Evolutionary conservation across 257 asterid genomes (phyloP), one percentile per base, ranked within the genome.

Genomic region (Verbena officinalis): DNA sequence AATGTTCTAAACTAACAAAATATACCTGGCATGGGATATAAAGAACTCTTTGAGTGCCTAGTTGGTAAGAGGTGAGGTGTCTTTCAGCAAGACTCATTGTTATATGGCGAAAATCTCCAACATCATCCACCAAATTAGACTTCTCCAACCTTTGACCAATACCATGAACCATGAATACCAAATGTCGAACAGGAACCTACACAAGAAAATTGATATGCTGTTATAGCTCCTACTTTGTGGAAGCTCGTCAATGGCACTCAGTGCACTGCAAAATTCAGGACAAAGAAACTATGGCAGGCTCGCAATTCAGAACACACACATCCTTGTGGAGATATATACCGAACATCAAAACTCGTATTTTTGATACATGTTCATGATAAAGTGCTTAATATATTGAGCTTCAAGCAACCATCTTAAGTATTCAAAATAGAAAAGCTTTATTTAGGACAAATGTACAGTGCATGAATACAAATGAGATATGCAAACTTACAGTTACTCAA

Each of bases 101-200:
- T 46, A 87, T 55, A n/a, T 80, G 92, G 75, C 96, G 96, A 72
- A 87, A 90, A 71, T 70, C 74, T 66, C 83, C 87, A 74, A 93
- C 99, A 77, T 93, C 99, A 76, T 93, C 99, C 61, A 93, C 99
- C 76, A 93, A 85, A 78, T 90, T 93, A 40, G 99, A 93, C 67
- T 90, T 93, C 78, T 90, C 97, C 84, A 93, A 74, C 73, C 99
- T 88, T 78, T 93, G 99, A 60, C 99, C 99, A 67, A 93, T 90
- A 61, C 97, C 99, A 56, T 93, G 99, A 72, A 93, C 94, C 97
- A 93, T 90, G 84, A 93, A 93, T 46, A 93, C 95, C 44, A 93
- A 73, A 79, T 93, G 99, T 24, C 82, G 83, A 71, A 93, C 99
- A 71, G 99, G 95, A 71, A 93, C 99, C 99, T 93, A 70, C 51